A percentile compares a stretch with the other conserved stretches of the same genome.
Conservation (phyloP, 2,329 filamentous ascomycete genomes). For the Trichophyton benhamiae region DNA sequence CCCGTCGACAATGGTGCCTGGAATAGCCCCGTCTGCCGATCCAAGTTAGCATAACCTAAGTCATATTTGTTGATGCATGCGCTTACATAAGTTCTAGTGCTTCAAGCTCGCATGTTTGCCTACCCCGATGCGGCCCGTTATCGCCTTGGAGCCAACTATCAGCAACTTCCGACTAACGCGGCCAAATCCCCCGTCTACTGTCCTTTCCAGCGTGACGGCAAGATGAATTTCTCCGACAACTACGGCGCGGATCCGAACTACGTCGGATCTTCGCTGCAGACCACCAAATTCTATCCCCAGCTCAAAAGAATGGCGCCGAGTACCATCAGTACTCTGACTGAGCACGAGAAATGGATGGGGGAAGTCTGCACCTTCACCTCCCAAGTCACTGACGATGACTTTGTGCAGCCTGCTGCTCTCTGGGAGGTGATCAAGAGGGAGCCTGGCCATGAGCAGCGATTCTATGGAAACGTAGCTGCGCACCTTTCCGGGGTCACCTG, state of each 20-base stretch:
- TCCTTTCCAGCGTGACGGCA: slow-evolving; percentile 40
- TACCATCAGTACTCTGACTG: slow-evolving; percentile 11
- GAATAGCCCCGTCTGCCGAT: slow-evolving; percentile 50
- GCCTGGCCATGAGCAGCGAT: slow-evolving; percentile 22
- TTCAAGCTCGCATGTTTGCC: slow-evolving; percentile 49
- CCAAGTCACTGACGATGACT: slow-evolving; percentile 21
- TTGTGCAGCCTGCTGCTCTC: slow-evolving; percentile 20
- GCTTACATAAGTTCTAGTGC: slow-evolving; percentile 28
- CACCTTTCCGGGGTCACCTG: slow-evolving; percentile 16
- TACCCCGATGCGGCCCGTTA: slow-evolving; percentile 44
- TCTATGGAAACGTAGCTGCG: slow-evolving; percentile 20
- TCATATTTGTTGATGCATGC: background rate
- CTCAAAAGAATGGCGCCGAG: background rate
- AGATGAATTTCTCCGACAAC: slow-evolving; percentile 35
- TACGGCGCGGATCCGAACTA: slow-evolving; percentile 51
- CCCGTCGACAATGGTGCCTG: slow-evolving; percentile 52
- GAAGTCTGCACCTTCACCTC: slow-evolving; percentile 14
- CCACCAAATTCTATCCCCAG: slow-evolving; percentile 9
- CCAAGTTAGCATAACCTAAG: slow-evolving; percentile 29
- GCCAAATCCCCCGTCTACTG: slow-evolving; percentile 29
- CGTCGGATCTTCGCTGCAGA: slow-evolving; percentile 20
- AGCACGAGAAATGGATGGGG: slow-evolving; percentile 17
- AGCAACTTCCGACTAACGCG: slow-evolving; percentile 31
- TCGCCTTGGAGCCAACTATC: slow-evolving; percentile 32
- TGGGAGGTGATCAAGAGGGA: slow-evolving; percentile 24